A percentile compares a stretch with the other conserved stretches of the same genome.
phyloP scores from a whole-genome alignment of 208 protist species.

The Trypanosoma melophagium region DNA sequence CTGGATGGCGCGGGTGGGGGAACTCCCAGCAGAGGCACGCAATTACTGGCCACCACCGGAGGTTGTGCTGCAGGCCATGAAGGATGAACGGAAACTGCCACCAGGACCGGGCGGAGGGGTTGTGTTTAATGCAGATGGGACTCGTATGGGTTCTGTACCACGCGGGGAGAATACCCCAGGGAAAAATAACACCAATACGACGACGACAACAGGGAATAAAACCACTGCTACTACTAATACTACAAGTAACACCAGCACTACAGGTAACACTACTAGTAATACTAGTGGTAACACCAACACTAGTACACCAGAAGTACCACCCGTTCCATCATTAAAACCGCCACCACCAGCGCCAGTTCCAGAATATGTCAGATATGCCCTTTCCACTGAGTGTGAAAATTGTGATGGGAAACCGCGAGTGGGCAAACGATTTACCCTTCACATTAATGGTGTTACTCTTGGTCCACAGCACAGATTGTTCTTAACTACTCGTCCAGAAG shows the following conservation, averaged over 20 bases:
- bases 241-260: neutral
- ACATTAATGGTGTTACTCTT: slow-evolving; percentile 14
- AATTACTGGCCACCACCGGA: slow-evolving; percentile 22
- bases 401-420: slow-evolving; percentile 17
- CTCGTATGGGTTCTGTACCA: neutral
- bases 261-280: neutral
- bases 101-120: slow-evolving; percentile 27
- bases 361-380: slow-evolving; percentile 22
- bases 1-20: slow-evolving; percentile 21
- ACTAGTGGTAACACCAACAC: neutral
- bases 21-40: neutral
- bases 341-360: slow-evolving; percentile 15
- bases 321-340: neutral
- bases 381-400: slow-evolving; percentile 23
- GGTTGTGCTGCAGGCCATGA: slow-evolving; percentile 21
- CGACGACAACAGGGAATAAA: too few relatives aligned
- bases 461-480: slow-evolving; percentile 11
- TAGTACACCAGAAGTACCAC: neutral
- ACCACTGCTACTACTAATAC: neutral
- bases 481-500: slow-evolving; percentile 16
- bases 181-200: too few relatives aligned
- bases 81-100: slow-evolving; percentile 25
- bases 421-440: slow-evolving; percentile 17
- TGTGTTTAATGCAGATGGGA: slow-evolving; percentile 18
- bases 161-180: neutral